Conservation (phyloP, 2,329 filamentous ascomycete species). For the Xylariales sp. region DNA sequence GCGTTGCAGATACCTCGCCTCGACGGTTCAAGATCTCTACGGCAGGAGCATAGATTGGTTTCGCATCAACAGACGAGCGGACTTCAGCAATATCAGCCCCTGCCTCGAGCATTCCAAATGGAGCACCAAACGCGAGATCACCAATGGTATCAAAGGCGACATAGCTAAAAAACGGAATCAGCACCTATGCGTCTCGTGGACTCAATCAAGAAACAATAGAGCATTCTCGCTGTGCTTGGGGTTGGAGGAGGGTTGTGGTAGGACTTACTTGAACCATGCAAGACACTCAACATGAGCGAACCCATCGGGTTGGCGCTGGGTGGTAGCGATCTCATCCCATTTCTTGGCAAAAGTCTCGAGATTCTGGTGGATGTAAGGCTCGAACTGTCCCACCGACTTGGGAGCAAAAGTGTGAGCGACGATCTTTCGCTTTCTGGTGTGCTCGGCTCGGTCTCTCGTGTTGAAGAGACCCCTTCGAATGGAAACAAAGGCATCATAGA, state of each 20-base stretch:
- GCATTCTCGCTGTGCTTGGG: too few species aligned
- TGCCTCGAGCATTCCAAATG: slow-evolving; percentile 77
- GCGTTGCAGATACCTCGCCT: slow-evolving; percentile 77
- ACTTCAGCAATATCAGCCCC: slow-evolving; percentile 76
- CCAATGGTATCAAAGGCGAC: slow-evolving; percentile 52
- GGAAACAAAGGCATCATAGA: slow-evolving; percentile 88
- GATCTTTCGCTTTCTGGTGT: slow-evolving; percentile 85
- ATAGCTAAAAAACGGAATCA: too few species aligned
- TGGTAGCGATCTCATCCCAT: slow-evolving; percentile 60
- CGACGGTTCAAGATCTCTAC: slow-evolving; percentile 86
- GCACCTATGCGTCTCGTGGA: too few species aligned
- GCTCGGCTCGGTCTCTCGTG: slow-evolving; percentile 75
- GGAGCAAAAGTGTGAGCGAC: slow-evolving; percentile 82
- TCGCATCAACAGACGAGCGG: slow-evolving; percentile 52
- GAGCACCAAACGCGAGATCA: slow-evolving; percentile 66
- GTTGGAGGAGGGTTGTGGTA: too few species aligned
- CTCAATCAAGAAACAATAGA: neutral
- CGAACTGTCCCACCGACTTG: slow-evolving; percentile 78
- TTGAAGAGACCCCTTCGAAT: slow-evolving; percentile 87
- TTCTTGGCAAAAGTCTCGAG: slow-evolving; percentile 68
- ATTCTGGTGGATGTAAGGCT: slow-evolving; percentile 83
- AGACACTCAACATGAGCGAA: slow-evolving; percentile 68
- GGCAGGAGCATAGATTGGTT: slow-evolving; percentile 67
- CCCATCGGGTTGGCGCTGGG: slow-evolving; percentile 39
- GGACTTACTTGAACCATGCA: slow-evolving; percentile 71